Percentiles rank a stretch among this genome's conserved stretches.
Evolutionary conservation across 2,329 filamentous ascomycete genomes (phyloP).

Genomic region (Trichoderma arundinaceum): DNA sequence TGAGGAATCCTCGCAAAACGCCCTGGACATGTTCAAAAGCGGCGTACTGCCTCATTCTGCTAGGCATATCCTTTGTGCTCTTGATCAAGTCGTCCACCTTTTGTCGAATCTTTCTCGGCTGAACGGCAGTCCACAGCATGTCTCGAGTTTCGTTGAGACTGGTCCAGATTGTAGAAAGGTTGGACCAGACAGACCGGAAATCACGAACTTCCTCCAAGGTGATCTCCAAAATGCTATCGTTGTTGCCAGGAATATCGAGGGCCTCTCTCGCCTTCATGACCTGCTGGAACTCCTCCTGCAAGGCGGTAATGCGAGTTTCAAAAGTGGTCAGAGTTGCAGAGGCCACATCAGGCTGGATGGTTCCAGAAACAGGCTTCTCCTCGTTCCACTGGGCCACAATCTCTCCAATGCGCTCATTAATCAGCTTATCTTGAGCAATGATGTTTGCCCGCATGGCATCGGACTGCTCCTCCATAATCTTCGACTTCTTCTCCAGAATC

Average conservation of each 20-base stretch:
- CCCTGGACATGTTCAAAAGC: constrained; percentile 99
- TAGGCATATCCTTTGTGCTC: constrained; percentile 99
- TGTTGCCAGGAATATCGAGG: constrained; percentile 80
- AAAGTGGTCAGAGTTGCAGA: constrained; percentile 82
- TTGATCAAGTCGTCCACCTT: constrained; percentile 92
- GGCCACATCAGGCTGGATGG: constrained; percentile 86
- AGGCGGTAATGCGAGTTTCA: constrained; percentile 79
- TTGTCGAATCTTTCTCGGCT: constrained; percentile 88
- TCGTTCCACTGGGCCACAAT: constrained; percentile 89
- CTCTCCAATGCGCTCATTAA: constrained; percentile 85
- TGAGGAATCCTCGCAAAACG: constrained; percentile 84
- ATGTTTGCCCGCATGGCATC: constrained; percentile 96
- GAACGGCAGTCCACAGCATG: constrained; percentile 91
- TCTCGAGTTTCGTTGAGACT: constrained; percentile 93
- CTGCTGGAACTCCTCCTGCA: constrained; percentile 89
- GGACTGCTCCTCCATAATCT: constrained; percentile 94
- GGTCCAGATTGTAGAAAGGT: constrained; percentile 93
- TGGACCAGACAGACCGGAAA: constrained; percentile 98
- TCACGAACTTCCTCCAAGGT: constrained; percentile 96
- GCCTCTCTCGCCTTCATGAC: constrained; percentile 97
- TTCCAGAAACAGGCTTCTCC: constrained; percentile 95
- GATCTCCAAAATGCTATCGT: constrained; percentile 80
- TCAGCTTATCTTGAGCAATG: constrained; percentile 86
- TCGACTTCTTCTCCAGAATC: constrained; percentile 87
- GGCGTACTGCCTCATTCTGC: constrained; percentile 97